Base-by-base conservation (phyloP, 176 grass and related monocot species). In the Puya raimondii region DNA sequence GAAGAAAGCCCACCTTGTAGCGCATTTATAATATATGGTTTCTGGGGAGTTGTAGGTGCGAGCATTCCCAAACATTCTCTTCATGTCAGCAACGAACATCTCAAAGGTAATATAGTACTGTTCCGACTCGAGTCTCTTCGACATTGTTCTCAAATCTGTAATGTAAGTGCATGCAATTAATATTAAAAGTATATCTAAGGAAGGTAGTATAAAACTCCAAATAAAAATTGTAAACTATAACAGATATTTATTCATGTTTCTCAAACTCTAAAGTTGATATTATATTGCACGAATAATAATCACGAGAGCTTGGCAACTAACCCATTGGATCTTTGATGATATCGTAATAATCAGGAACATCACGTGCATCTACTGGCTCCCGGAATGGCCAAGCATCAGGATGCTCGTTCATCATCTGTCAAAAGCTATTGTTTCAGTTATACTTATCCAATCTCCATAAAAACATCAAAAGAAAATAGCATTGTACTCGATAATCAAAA, bases 271-370 rank as follows among this genome's bases (percentile, higher is more conserved):
- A 42, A 42, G 33, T 42, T 42, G 33, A 42, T 42, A 7, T 42
- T 4, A 4, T 42, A 42, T 42, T 42, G 33, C 33, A 42, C 33
- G 33, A 42, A 18, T 33, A 66, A 16, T 1, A 66, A 2, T 29
- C 12, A 66, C 13, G 23, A 47, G 10, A 64, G 51, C 13, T 71
- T 42, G 8, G 57, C 29, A n/a, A 69, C 70, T 76, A 65, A 99
- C 95, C 95, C 81, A 99, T 99, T 51, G 95, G 90, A 84, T 99
- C 90, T 81, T 99, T 99, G 73, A 99, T 99, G 67, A 99, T 91
- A 73, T 99, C 85, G 68, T 99, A 94, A 77, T 99, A 94, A 76
- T 99, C 95, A 69, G 95, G 95, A 71, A 94, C 95, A 65, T 94
- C 95, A 15, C 95, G 85, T 53, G 89, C 80, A 80, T 99, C 90